Evolutionary conservation across 1,284 basidiomycete genomes (phyloP), one percentile per base, ranked within the genome.

Genomic region (Irpex sp.): DNA sequence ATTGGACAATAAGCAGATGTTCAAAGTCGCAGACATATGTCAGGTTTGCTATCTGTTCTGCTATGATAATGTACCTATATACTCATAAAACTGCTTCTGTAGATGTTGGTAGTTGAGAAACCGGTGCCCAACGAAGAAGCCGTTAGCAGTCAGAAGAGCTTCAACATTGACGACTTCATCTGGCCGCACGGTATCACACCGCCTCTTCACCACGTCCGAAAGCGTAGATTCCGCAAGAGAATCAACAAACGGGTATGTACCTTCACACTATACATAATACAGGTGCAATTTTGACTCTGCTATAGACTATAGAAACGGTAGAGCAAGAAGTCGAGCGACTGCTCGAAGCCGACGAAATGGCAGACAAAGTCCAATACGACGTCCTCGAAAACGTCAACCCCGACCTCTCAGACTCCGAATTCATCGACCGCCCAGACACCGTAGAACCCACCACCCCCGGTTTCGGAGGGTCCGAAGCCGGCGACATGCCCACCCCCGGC

Each of bases 11-110:
- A 94, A 96, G 73, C 93, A 96, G 72, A 91, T 98, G 85, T 98
- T 99, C 83, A 99, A 99, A 78, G 92, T 97, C 1, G 96, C 96
- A 37, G 97, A 99, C 74, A 98, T 99, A 77, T 96, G 93, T 76
- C 96, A 97, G 85, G 93, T 93, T 34, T 71, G 56, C 66, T 17
- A 8, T 49, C 2, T 54, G 51, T 19, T 49, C 19, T 8, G 40
- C 31, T 31, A 56, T 11, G 5, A 9, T 2, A 11, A 11, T 5
- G 11, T 4, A 9, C 8, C 11, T 4, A 26, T 9, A 37, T 56
- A 21, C 5, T 56, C 0, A 31, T 3, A 17, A 36, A 5, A 8
- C 19, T 6, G 9, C 13, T 13, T 47, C 58, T 62, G 56, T 69
- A 94, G 90, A 96, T 97, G 91, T 83, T 97, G 57, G 89, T 96